phyloP scores from a whole-genome alignment of 225 moss, liverwort and hornwort genomes.

The Thuidium tamariscinum region DNA sequence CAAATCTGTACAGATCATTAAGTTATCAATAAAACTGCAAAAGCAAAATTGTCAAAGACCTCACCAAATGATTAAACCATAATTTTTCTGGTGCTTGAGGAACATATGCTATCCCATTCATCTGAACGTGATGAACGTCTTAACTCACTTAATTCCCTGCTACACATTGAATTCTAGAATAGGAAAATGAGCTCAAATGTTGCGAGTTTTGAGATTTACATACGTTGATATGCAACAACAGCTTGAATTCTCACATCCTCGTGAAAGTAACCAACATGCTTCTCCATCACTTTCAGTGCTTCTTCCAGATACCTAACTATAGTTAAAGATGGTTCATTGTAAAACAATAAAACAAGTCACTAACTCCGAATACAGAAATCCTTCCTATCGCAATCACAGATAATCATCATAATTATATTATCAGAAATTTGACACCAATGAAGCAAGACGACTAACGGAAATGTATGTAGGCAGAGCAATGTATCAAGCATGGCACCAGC shows the following conservation, averaged over 20 bases:
- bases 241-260: slow-evolving; percentile 96
- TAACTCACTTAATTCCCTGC: neutral
- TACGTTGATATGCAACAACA: slow-evolving; percentile 76
- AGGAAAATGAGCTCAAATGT: neutral
- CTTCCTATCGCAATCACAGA: neutral
- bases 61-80: neutral
- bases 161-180: neutral
- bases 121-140: neutral
- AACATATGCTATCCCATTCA: neutral
- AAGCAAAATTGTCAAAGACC: neutral
- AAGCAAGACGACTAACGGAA: neutral
- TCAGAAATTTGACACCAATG: neutral
- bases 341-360: neutral
- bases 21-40: neutral
- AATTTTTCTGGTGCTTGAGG: neutral
- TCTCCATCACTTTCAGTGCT: slow-evolving; percentile 81
- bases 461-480: neutral
- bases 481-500: neutral
- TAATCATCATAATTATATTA: neutral
- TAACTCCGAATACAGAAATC: neutral
- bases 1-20: slow-evolving; percentile 40
- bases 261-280: slow-evolving; percentile 89
- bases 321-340: slow-evolving; percentile 8
- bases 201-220: neutral
- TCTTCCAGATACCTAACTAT: slow-evolving; percentile 68